These are phyloP conservation scores for Naumovozyma castellii DNA, from an alignment of 805 yeast species.

Conservation along the genomic window DNA sequence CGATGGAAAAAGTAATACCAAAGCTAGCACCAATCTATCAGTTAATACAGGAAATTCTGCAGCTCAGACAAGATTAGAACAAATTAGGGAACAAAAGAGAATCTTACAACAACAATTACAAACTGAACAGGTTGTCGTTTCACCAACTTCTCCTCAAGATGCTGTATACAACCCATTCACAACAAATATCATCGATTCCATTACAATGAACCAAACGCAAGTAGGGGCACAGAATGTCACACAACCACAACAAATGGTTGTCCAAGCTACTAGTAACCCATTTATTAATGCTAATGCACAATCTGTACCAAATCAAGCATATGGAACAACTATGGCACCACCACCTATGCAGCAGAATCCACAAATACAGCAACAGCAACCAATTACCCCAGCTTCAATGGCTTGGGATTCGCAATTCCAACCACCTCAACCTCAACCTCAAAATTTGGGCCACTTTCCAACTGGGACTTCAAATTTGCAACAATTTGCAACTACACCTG, in stretches of 20 bases:
- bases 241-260: slow-evolving; percentile 9
- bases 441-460: background rate
- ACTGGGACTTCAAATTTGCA: slow-evolving; percentile 3
- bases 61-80: slow-evolving; percentile 30
- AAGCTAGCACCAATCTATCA: slow-evolving; percentile 1
- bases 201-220: slow-evolving; percentile 16
- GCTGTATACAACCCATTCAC: slow-evolving; percentile 1
- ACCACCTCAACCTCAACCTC: slow-evolving; percentile 19
- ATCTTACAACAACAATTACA: slow-evolving; percentile 26
- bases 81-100: slow-evolving; percentile 27
- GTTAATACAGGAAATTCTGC: slow-evolving; percentile 8
- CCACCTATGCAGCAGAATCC: slow-evolving; percentile 18
- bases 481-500: slow-evolving; percentile 9
- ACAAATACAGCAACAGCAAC: slow-evolving; percentile 21
- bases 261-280: slow-evolving; percentile 12
- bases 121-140: slow-evolving; percentile 18
- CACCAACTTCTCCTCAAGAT: slow-evolving; percentile 11
- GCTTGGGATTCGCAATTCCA: slow-evolving; percentile 12
- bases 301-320: slow-evolving; percentile 10
- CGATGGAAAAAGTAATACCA: slow-evolving; percentile 5
- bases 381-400: slow-evolving; percentile 1
- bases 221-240: slow-evolving; percentile 2
- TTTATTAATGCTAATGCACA: slow-evolving; percentile 9
- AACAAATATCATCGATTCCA: slow-evolving; percentile 4
- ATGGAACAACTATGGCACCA: slow-evolving; percentile 14